Base-by-base conservation (phyloP, 164 flowering plant genomes). In the Magnolia officinalis region DNA sequence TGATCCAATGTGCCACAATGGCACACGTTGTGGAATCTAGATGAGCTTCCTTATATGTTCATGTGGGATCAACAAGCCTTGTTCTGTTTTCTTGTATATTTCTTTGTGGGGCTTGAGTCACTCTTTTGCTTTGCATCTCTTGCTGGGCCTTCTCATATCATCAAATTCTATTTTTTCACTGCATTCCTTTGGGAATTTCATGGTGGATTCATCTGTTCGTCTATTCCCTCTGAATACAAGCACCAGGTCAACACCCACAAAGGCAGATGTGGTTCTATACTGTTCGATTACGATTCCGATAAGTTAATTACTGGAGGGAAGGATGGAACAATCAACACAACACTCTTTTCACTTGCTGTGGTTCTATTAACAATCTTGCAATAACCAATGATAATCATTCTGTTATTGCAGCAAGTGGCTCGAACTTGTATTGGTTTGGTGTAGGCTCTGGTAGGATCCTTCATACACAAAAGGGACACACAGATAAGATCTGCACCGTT, bases 391-490 rank as follows among this genome's bases (percentile, higher is more conserved):
- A 96, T 77, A 93, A 90, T 83, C 85, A 77, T 79, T 84, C 84
- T 20, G 72, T 94, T 21, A 88, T 96, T 72, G 98, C 98, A 49
- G 98, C 99, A 14, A 92, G 93, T 83, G 91, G 95, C 84, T 89
- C 97, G 51, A 91, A 92, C 79, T 82, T 92, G 79, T 92, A 80
- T 80, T 93, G 90, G 13, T 96, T 97, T 97, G 98, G 94, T 75
- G 88, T 85, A 69, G 81, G 75, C 55, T 84, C 97, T 8, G 97
- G 98, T 26, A 87, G 93, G 51, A 76, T 92, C 51, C 87, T 87
- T n/a, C 99, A 96, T 80, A 90, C 96, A 69, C 91, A 94, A 23
- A 96, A 98, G 0, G 98, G 98, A 51, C 99, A 96, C 80, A 78
- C 76, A 1, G 95, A 94, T 78, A 96, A 96, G 85, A 97, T 93